phyloP scores from a whole-genome alignment of 495 filamentous ascomycete genomes.

The Penicillium canariense region DNA sequence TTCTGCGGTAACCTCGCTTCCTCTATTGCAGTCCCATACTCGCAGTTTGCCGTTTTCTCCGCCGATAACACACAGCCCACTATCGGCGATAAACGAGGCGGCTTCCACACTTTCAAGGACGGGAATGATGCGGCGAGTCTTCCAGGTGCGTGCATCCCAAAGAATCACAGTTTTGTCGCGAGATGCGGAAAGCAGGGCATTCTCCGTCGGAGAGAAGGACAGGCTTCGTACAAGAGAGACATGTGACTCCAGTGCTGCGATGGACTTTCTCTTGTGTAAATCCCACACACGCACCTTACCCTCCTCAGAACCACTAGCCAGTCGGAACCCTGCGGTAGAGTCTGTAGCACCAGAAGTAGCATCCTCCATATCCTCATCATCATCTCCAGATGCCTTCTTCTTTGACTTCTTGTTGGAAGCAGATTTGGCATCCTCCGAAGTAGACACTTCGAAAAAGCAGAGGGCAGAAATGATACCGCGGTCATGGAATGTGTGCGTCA shows the following conservation, averaged over 20 bases:
- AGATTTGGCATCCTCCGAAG: slow-evolving; percentile 30
- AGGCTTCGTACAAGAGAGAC: slow-evolving; percentile 86
- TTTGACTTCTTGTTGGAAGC: slow-evolving; percentile 41
- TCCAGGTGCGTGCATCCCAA: slow-evolving; percentile 86
- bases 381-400: slow-evolving; percentile 29
- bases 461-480: slow-evolving; percentile 88
- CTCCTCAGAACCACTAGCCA: slow-evolving; percentile 91
- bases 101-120: slow-evolving; percentile 83
- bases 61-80: slow-evolving; percentile 71
- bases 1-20: slow-evolving; percentile 73
- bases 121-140: slow-evolving; percentile 75
- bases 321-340: slow-evolving; percentile 59
- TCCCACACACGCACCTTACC: slow-evolving; percentile 91
- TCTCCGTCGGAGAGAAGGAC: slow-evolving; percentile 71
- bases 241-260: slow-evolving; percentile 82
- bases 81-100: slow-evolving; percentile 71
- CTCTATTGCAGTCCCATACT: slow-evolving; percentile 75
- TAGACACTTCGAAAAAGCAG: slow-evolving; percentile 77
- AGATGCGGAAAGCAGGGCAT: slow-evolving; percentile 80
- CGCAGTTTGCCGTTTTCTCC: slow-evolving; percentile 81
- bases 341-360: slow-evolving; percentile 31
- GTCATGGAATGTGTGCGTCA: slow-evolving; percentile 92
- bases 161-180: slow-evolving; percentile 91
- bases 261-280: slow-evolving; percentile 73
- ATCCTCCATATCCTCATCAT: slow-evolving; percentile 45